Base-by-base conservation (phyloP, 805 yeast species). In the Clavispora phyllophila region DNA sequence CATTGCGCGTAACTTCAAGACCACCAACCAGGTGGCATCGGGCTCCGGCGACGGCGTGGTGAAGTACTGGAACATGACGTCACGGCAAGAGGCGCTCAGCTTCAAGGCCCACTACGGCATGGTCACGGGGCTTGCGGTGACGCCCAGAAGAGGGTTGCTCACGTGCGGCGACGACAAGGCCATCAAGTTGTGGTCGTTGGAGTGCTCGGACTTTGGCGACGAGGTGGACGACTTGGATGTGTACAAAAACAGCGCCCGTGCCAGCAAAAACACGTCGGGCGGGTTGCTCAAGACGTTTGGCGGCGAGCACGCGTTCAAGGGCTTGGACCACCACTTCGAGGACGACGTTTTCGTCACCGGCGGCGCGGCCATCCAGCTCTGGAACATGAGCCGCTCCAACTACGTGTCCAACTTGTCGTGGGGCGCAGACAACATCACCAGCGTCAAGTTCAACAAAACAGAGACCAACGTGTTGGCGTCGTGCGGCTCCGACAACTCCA, bases 11-110 rank as follows among this genome's bases (percentile, higher is more conserved):
- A 85, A 90, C 63, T 80, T 80, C 58, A 65, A 75, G 35, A 70
- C 77, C 36, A 72, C 89, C 39, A 85, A 81, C 55, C 82, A 81
- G 57, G 65, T 91, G 23, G 97, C 97, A 2, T 79, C 93, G 9
- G 97, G 96, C 9, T 82, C 93, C 7, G 99, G 96, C 27, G 99
- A 93, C 62, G 99, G 99, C 56, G 79, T 86, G 5, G 76, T 93
- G 50, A 93, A 93, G 61, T 86, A 87, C 58, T 93, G 99, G 99
- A 87, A 91, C 63, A 64, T 91, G 65, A 78, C 90, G 1, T 75
- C 87, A 9, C 74, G 93, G 48, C 81, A 79, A 14, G 96, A 93
- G 59, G 62, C 77, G 1, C 79, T 81, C 48, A 78, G 88, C 23
- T 87, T 84, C 59, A 81, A 82, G 59, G 98, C 96, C 0, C 99